Conservation (phyloP, 306 rosid species). For the Cicer pinnatifidum region DNA sequence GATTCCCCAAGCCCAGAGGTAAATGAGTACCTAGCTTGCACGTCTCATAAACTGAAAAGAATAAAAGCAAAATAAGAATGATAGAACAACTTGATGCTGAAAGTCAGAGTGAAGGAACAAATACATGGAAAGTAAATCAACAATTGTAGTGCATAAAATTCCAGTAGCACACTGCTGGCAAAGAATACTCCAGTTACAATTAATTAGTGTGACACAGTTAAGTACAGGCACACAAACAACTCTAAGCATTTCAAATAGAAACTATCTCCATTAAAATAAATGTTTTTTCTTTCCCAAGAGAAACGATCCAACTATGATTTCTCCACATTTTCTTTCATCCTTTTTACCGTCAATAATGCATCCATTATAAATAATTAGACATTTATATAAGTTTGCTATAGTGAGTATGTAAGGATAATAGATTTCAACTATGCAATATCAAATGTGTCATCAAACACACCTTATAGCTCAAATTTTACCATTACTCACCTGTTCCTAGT, state of each 20-base stretch:
- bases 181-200: constrained; percentile 28
- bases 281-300: constrained; percentile 23
- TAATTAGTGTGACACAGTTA: constrained; percentile 10
- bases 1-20: constrained; percentile 82
- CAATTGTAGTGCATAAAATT: constrained; percentile 30
- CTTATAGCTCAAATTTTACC: constrained; percentile 23
- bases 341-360: constrained; percentile 21
- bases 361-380: constrained; percentile 26
- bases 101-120: constrained; percentile 19
- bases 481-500: constrained; percentile 86
- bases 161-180: constrained; percentile 30
- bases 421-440: constrained; percentile 15
- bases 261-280: background rate
- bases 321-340: constrained; percentile 25
- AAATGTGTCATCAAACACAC: constrained; percentile 38
- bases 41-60: constrained; percentile 84
- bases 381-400: constrained; percentile 5
- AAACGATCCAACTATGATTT: constrained; percentile 33
- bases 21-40: constrained; percentile 97
- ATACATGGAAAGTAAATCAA: constrained; percentile 32
- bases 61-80: constrained; percentile 21
- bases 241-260: constrained; percentile 27
- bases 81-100: constrained; percentile 9
- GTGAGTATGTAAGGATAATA: constrained; percentile 13
- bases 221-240: constrained; percentile 34